These are phyloP conservation scores for Fusarium mundagurra DNA, from an alignment of 2,329 filamentous ascomycete species.

Conservation along the genomic window DNA sequence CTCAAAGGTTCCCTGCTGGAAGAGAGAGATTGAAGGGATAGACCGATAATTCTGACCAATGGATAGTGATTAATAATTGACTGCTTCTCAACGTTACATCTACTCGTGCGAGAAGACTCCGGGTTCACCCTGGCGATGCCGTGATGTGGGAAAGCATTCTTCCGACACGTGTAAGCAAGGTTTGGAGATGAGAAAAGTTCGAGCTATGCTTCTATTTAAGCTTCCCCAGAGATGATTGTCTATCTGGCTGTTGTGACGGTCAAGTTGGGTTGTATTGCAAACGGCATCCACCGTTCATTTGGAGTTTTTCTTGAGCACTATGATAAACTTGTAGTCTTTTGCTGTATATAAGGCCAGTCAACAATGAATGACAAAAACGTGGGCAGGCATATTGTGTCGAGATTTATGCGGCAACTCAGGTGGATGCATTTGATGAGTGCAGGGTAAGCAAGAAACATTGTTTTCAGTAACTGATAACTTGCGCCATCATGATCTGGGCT, in stretches of 20 bases:
- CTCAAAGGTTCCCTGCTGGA: not conserved
- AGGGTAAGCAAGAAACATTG: not conserved
- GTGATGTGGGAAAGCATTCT: not conserved
- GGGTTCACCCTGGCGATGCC: not conserved
- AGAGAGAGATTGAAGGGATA: not conserved
- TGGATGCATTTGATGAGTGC: fast-evolving
- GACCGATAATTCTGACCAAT: not conserved
- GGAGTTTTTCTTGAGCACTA: fast-evolving
- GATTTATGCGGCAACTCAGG: too few relatives aligned
- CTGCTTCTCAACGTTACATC: not conserved
- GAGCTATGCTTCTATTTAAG: not conserved
- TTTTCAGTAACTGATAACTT: fast-evolving
- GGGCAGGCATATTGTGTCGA: too few relatives aligned
- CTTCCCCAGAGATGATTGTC: not conserved
- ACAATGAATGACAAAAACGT: not conserved
- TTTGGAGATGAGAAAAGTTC: not conserved
- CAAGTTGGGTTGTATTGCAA: fast-evolving
- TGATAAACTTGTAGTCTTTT: fast-evolving
- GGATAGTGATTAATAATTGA: not conserved
- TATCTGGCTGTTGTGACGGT: fast-evolving
- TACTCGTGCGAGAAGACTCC: not conserved
- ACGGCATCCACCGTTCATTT: not conserved
- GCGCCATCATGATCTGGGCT: not conserved
- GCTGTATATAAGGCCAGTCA: fast-evolving
- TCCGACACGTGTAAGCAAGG: not conserved